Evolutionary conservation across 2,329 filamentous ascomycete genomes (phyloP).

Genomic region (Nemania sp.): DNA sequence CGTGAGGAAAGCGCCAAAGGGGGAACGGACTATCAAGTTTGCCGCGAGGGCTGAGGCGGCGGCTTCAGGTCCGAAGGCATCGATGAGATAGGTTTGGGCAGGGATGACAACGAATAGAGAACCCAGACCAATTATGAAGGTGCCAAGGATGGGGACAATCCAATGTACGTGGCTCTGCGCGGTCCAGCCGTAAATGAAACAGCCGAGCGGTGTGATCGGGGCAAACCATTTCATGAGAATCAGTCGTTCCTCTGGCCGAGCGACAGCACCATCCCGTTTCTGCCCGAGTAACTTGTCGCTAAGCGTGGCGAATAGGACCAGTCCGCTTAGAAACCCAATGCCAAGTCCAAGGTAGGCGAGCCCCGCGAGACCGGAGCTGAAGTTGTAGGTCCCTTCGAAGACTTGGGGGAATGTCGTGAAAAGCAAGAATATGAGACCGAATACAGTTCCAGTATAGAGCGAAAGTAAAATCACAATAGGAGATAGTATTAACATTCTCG

Average conservation of each 20-base stretch:
- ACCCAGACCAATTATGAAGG: constrained; percentile 23
- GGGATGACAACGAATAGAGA: constrained; percentile 23
- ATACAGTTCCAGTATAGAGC: constrained; percentile 21
- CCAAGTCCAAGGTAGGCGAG: constrained; percentile 28
- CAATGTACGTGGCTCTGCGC: constrained; percentile 22
- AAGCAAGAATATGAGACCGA: constrained; percentile 26
- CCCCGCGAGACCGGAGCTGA: constrained; percentile 10
- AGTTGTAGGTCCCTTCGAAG: constrained; percentile 25
- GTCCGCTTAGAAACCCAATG: constrained; percentile 4
- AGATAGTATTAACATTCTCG: constrained; percentile 22
- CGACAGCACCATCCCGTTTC: constrained; percentile 12
- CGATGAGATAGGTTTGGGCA: constrained; percentile 22
- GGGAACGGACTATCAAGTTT: constrained; percentile 24
- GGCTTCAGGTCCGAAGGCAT: constrained; percentile 27
- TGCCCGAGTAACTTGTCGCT: constrained; percentile 25
- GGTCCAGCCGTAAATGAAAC: constrained; percentile 21
- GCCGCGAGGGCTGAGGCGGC: constrained; percentile 28
- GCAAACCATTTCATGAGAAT: constrained; percentile 34
- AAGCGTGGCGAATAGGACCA: constrained; percentile 15
- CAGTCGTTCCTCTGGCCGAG: neutral
- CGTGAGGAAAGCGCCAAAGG: constrained; percentile 22
- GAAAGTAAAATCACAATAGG: constrained; percentile 27
- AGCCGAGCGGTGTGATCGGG: constrained; percentile 17
- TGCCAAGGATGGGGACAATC: constrained; percentile 31
- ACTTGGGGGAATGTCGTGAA: constrained; percentile 30